Evolutionary conservation across 2,329 filamentous ascomycete genomes (phyloP).

Genomic region (Colletotrichum chlorophyti): DNA sequence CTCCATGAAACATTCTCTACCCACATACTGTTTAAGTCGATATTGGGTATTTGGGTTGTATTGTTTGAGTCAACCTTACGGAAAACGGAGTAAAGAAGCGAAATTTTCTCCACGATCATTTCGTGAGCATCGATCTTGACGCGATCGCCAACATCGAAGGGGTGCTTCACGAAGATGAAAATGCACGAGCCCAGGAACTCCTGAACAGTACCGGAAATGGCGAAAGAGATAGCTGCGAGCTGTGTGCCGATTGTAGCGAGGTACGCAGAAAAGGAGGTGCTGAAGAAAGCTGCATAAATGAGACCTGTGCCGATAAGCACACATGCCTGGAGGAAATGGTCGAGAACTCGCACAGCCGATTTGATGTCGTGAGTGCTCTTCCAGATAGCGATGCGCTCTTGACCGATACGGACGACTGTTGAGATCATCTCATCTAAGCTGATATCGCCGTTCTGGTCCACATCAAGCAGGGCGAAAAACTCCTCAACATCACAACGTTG

Average conservation of each 20-base stretch:
- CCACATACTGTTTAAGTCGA: conserved; percentile 71
- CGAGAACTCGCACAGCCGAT: conserved; percentile 9
- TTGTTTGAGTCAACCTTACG: conserved; percentile 25
- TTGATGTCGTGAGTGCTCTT: conserved; percentile 12
- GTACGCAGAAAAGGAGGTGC: conserved; percentile 68
- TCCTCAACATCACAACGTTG: not conserved
- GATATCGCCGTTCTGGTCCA: conserved; percentile 8
- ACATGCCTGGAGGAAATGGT: conserved; percentile 6
- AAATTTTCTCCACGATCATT: conserved; percentile 31
- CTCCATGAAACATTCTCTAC: conserved; percentile 73
- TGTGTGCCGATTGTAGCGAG: conserved; percentile 58
- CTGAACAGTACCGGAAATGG: conserved; percentile 72
- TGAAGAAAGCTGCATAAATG: conserved; percentile 73
- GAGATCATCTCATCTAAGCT: conserved; percentile 13
- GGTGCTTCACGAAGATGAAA: conserved; percentile 76
- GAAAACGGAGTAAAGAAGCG: conserved; percentile 32
- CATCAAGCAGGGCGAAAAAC: conserved; percentile 11
- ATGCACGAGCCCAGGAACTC: conserved; percentile 72
- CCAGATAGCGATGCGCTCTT: conserved; percentile 16
- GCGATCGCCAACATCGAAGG: conserved; percentile 72
- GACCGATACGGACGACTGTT: not conserved
- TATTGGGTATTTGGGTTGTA: conserved; percentile 50
- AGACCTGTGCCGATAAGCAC: conserved; percentile 1
- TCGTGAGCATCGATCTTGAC: conserved; percentile 63
- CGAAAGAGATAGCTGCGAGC: conserved; percentile 70